Percentiles rank a stretch among this genome's conserved stretches.
Evolutionary conservation across 2,329 filamentous ascomycete genomes (phyloP).

Genomic region (Colletotrichum lentis): DNA sequence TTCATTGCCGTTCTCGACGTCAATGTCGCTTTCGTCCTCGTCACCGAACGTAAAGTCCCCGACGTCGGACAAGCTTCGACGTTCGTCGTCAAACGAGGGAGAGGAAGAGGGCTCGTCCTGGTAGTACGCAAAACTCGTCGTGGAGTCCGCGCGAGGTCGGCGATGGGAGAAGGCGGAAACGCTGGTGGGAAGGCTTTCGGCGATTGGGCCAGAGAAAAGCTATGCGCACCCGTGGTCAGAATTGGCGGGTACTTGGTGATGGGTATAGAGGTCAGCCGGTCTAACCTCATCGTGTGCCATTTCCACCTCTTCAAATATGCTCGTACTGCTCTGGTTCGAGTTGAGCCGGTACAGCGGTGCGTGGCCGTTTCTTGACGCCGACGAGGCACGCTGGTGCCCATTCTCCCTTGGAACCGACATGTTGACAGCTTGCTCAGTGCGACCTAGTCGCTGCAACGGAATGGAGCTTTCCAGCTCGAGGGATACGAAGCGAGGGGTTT

Average conservation of each 20-base stretch:
- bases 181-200: slow-evolving; percentile 94
- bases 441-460: slow-evolving; percentile 1
- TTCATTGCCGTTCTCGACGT: slow-evolving; percentile 52
- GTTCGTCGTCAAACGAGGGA: slow-evolving; percentile 41
- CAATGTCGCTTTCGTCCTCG: slow-evolving; percentile 50
- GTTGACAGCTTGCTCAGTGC: not conserved
- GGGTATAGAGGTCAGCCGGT: not conserved
- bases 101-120: slow-evolving; percentile 58
- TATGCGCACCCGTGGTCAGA: slow-evolving; percentile 42
- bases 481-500: not conserved
- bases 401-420: slow-evolving; percentile 24
- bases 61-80: slow-evolving; percentile 49
- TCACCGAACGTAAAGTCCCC: slow-evolving; percentile 52
- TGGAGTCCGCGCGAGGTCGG: slow-evolving; percentile 81
- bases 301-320: slow-evolving; percentile 93
- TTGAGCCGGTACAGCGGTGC: slow-evolving; percentile 67
- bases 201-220: slow-evolving; percentile 90
- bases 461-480: slow-evolving; percentile 11
- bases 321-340: slow-evolving; percentile 77
- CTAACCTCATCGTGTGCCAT: slow-evolving; percentile 94
- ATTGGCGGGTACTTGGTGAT: not conserved
- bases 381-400: slow-evolving; percentile 24
- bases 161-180: slow-evolving; percentile 91
- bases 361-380: slow-evolving; percentile 33
- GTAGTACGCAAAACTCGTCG: slow-evolving; percentile 88